Conservation (phyloP, 352 stramenopile genomes). For the Paralagenidium karlingii region DNA sequence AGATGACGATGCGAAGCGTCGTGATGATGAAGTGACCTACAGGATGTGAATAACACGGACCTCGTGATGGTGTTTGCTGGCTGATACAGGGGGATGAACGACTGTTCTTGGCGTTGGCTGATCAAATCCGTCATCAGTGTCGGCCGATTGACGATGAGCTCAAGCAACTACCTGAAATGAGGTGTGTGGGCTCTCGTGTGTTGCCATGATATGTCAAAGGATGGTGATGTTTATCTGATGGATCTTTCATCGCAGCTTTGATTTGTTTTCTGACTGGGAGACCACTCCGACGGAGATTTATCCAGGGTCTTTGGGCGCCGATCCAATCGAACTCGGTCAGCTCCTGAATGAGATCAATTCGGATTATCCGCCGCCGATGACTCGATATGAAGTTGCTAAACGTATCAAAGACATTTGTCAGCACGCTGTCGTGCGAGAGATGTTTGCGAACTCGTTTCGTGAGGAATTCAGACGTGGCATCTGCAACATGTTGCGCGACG, state of each 20-base stretch:
- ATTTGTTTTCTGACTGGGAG: constrained; percentile 57
- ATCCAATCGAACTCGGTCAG: constrained; percentile 34
- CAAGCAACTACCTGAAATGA: constrained; percentile 41
- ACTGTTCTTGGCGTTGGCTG: constrained; percentile 45
- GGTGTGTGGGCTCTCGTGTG: constrained; percentile 14
- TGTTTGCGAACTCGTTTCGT: constrained; percentile 20
- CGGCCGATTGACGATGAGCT: constrained; percentile 44
- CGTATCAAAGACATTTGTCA: constrained; percentile 60
- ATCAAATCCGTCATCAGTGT: constrained; percentile 48
- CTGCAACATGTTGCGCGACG: constrained; percentile 45
- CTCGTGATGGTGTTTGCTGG: too few species aligned
- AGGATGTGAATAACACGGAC: too few species aligned
- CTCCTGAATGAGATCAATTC: constrained; percentile 49
- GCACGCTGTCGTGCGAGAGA: constrained; percentile 28
- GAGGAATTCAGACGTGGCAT: constrained; percentile 35
- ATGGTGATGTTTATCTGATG: too few species aligned
- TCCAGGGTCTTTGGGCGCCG: constrained; percentile 17
- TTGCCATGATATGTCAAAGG: too few species aligned
- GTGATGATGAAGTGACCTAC: too few species aligned
- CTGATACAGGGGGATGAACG: constrained; percentile 34
- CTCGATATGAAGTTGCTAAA: constrained; percentile 54
- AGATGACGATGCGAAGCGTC: too few species aligned
- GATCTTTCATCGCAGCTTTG: too few species aligned
- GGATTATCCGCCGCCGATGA: constrained; percentile 24
- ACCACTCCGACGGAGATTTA: constrained; percentile 39